Conservation (phyloP, 2,329 filamentous ascomycete genomes). For the Chalaropsis ovoidea region DNA sequence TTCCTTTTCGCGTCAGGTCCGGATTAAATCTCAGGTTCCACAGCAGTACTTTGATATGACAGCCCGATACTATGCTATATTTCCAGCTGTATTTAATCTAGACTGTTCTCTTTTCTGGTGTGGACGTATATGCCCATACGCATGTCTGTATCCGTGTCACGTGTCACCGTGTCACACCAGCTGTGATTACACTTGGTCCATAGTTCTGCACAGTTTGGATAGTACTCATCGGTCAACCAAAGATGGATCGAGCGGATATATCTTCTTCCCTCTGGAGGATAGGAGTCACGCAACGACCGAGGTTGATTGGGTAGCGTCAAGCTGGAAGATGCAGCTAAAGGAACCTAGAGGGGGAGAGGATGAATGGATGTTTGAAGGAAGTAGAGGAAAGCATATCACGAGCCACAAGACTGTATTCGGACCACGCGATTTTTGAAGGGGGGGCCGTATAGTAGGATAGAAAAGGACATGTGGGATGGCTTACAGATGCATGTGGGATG, state of each 20-base stretch:
- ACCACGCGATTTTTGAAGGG: not conserved
- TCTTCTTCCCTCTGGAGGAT: not conserved
- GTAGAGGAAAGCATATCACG: not conserved
- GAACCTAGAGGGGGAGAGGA: not conserved
- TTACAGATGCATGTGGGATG: not conserved
- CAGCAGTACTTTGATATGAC: too few species aligned
- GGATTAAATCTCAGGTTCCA: too few species aligned
- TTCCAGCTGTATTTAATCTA: too few species aligned
- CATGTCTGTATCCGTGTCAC: too few species aligned
- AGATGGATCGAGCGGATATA: not conserved
- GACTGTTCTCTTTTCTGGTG: too few species aligned
- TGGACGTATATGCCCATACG: too few species aligned
- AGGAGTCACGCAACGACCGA: not conserved
- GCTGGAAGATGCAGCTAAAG: not conserved
- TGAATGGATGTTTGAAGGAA: not conserved
- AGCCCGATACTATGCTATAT: too few species aligned
- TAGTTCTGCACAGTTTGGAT: too few species aligned
- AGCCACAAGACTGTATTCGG: not conserved
- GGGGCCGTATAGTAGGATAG: not conserved
- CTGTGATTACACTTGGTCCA: too few species aligned
- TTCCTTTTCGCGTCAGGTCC: not conserved
- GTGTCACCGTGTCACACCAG: too few species aligned
- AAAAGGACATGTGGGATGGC: not conserved
- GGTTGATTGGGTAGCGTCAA: not conserved
- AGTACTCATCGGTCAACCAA: too few species aligned